Percentiles rank a stretch among this genome's conserved stretches.
These are phyloP conservation scores for Tolypocladium endophyticum DNA, from an alignment of 2,329 filamentous ascomycete genomes.

Conservation along the genomic window DNA sequence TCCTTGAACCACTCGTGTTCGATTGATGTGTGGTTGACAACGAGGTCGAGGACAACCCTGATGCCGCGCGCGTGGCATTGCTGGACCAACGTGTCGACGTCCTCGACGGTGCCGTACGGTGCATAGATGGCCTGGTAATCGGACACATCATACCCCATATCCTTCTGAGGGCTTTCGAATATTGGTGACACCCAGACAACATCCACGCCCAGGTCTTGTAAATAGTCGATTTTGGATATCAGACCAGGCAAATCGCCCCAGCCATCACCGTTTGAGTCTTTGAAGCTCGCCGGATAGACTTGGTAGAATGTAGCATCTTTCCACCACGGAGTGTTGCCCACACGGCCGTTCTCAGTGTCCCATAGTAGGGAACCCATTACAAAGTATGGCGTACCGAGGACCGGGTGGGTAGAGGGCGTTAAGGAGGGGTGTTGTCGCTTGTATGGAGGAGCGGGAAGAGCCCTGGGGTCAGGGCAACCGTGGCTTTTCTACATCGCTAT, in stretches of 20 bases:
- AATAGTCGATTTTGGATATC: conserved; percentile 53
- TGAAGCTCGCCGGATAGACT: conserved; percentile 49
- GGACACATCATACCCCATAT: conserved; percentile 57
- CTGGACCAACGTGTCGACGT: conserved; percentile 52
- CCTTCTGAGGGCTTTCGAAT: conserved; percentile 35
- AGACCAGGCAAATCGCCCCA: conserved; percentile 57
- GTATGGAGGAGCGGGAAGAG: not conserved
- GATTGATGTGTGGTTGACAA: conserved; percentile 57
- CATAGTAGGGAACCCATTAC: conserved; percentile 22
- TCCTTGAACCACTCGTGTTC: conserved; percentile 50
- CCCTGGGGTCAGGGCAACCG: not conserved
- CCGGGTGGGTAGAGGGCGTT: not conserved
- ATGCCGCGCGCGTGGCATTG: conserved; percentile 49
- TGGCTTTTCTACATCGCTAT: not conserved
- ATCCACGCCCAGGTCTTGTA: conserved; percentile 50
- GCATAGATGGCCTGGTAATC: conserved; percentile 35
- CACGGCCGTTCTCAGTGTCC: conserved; percentile 17
- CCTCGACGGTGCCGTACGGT: conserved; percentile 53
- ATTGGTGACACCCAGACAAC: conserved; percentile 44
- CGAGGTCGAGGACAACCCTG: conserved; percentile 61
- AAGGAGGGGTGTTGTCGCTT: not conserved
- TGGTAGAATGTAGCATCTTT: conserved; percentile 37
- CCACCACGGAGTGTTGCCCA: conserved; percentile 31
- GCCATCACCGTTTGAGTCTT: conserved; percentile 48
- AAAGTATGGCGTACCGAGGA: not conserved